Base-by-base conservation (phyloP, 1,284 basidiomycete species). In the Leccinum solheimii region DNA sequence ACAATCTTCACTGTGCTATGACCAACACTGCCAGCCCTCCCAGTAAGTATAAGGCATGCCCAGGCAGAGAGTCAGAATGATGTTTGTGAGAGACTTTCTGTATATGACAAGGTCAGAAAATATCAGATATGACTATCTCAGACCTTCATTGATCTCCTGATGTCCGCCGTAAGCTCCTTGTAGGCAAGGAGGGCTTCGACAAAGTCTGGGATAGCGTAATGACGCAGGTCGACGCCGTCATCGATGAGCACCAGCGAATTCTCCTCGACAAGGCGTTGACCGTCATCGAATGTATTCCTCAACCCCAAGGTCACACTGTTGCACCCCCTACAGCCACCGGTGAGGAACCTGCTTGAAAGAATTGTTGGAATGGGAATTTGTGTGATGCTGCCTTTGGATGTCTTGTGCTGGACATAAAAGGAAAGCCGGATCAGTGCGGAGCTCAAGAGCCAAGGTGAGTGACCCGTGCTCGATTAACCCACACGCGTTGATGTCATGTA, bases 351-450 rank as follows among this genome's bases (percentile, higher is more conserved):
- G 86, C 92, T 1, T 98, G 95, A 97, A 98, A 95, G 78, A 98
- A 95, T 75, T 95, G 92, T 70, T 99, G 97, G 97, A 95, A 98
- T 76, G 98, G 95, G 95, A 95, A 97, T 71, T 78, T 97, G 48
- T 95, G 96, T 62, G 97, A 99, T 72, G 97, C 96, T 8, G 90
- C 93, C 1, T 97, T 92, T 67, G 97, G 97, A 2, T 88, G 86
- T 16, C 83, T 99, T 48, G 79, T 98, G 1, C 79, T 99, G 53
- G 94, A 97, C 66, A 80, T 99, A 69, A 90, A 89, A 30, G 67
- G 95, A 98, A 64, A 95, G 96, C 2, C 83, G 97, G 50, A 87
- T 99, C 50, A 30, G 30, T 30, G 30, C 30, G 30, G 30, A 30
- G 30, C 30, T 30, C 30, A 30, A 30, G 30, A 30, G 30, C 30